Conservation (phyloP, 2,329 filamentous ascomycete species). For the Phaeosphaeriaceae sp. region DNA sequence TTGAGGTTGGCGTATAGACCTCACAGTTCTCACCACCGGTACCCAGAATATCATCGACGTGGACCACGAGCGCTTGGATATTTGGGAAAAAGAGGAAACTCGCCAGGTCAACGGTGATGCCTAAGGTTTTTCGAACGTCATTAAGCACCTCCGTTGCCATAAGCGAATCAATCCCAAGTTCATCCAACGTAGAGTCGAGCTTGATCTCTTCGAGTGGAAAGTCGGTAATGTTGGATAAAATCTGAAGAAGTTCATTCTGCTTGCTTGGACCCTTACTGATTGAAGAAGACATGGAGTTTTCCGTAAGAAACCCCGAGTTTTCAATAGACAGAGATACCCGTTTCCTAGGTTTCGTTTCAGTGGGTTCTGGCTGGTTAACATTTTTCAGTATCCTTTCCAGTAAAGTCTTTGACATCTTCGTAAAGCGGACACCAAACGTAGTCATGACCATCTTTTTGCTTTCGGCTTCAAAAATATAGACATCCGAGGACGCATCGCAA, state of each 20-base stretch:
- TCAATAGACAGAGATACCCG: no score
- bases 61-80: conserved; percentile 1
- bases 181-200: conserved; percentile 9
- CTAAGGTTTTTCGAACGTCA: conserved; percentile 1
- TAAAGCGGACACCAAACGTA: no score
- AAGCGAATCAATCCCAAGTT: conserved; percentile 15
- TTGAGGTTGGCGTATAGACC: no score
- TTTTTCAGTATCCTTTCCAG: no score
- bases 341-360: no score
- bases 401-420: no score
- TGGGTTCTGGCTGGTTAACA: no score
- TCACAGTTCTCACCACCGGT: no score
- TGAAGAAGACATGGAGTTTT: no score
- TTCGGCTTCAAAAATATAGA: conserved; percentile 13
- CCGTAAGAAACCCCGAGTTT: no score
- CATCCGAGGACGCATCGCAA: conserved; percentile 8
- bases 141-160: conserved; percentile 7
- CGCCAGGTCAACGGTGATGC: conserved; percentile 5
- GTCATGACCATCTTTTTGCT: conserved; percentile 15
- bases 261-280: background rate
- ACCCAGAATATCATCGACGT: conserved; percentile 1
- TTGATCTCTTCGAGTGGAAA: conserved; percentile 5
- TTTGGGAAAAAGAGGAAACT: conserved; percentile 8
- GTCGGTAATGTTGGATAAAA: conserved; percentile 7
- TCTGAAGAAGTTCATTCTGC: background rate